Evolutionary conservation across 768 basidiomycete species (phyloP).

Genomic region (Termitomyces heimii): DNA sequence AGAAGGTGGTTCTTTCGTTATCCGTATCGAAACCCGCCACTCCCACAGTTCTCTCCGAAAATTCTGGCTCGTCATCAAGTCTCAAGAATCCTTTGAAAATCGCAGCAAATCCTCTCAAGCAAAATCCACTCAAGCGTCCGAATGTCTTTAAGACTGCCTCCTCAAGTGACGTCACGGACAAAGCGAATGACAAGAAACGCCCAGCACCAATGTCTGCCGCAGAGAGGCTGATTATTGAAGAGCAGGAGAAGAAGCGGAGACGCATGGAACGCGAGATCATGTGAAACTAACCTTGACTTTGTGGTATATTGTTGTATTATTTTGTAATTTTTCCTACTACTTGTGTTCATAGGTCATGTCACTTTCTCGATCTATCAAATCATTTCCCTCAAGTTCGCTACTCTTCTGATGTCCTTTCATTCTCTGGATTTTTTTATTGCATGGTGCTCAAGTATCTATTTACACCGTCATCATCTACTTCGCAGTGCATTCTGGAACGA

Average conservation of each 20-base stretch:
- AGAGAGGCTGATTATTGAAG: slow-evolving; percentile 83
- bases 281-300: neutral
- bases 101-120: slow-evolving; percentile 54
- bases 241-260: slow-evolving; percentile 84
- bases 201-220: slow-evolving; percentile 70
- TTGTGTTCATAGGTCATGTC: slow-evolving; percentile 5
- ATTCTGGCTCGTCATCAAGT: slow-evolving; percentile 28
- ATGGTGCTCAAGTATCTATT: neutral
- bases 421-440: neutral
- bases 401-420: neutral
- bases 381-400: neutral
- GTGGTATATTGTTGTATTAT: slow-evolving; percentile 8
- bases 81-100: slow-evolving; percentile 65
- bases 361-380: neutral
- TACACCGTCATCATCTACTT: neutral
- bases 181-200: slow-evolving; percentile 53
- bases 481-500: neutral
- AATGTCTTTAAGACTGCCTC: slow-evolving; percentile 64
- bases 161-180: slow-evolving; percentile 26
- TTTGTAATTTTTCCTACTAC: slow-evolving; percentile 11
- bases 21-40: slow-evolving; percentile 43
- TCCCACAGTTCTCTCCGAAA: slow-evolving; percentile 21
- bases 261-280: slow-evolving; percentile 54
- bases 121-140: slow-evolving; percentile 65
- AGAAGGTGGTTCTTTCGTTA: slow-evolving; percentile 74